Evolutionary conservation across 345 rosid species (phyloP).

Genomic region (Pistacia atlantica): DNA sequence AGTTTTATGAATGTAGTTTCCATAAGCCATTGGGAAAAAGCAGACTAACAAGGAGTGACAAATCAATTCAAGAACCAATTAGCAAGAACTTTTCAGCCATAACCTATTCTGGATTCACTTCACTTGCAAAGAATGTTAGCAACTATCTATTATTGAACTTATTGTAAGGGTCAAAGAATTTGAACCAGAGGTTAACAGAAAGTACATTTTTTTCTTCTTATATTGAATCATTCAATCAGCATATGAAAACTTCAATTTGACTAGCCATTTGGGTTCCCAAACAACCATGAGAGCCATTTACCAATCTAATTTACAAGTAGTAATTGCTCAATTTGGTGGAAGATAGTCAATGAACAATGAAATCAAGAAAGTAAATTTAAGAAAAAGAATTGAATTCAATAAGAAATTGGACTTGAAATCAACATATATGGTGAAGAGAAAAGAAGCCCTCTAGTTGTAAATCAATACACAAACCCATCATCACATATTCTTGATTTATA

Average conservation of each 20-base stretch:
- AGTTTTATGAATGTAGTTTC: not conserved
- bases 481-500: constrained; percentile 24
- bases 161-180: not conserved
- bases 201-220: not conserved
- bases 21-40: not conserved
- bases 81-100: constrained; percentile 4
- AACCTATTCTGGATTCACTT: constrained; percentile 5
- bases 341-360: constrained; percentile 26
- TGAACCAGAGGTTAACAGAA: constrained; percentile 1
- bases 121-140: constrained; percentile 6
- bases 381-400: constrained; percentile 14
- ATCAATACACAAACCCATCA: constrained; percentile 31
- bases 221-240: constrained; percentile 18
- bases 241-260: constrained; percentile 22
- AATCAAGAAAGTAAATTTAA: constrained; percentile 13
- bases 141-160: not conserved
- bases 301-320: constrained; percentile 19
- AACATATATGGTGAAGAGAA: constrained; percentile 14
- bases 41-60: not conserved
- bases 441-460: constrained; percentile 17
- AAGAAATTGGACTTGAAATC: constrained; percentile 22
- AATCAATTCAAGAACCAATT: not conserved
- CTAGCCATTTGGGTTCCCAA: constrained; percentile 19
- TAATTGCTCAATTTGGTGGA: constrained; percentile 26
- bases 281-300: constrained; percentile 3